phyloP scores from a whole-genome alignment of 352 stramenopile genomes.

The Phytopythium mirpurense region DNA sequence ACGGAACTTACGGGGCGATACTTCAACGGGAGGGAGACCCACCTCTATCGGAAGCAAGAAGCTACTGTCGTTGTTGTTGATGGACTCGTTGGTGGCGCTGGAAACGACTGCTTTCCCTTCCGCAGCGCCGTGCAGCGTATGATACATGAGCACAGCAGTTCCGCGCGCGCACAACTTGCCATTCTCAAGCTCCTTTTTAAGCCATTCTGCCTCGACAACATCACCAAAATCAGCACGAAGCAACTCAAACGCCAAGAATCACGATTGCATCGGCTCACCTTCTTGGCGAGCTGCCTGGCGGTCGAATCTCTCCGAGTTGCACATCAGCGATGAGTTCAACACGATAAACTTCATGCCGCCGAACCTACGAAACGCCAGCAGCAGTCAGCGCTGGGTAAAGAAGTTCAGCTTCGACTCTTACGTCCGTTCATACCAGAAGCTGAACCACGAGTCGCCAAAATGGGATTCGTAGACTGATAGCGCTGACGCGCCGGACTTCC shows the following conservation, averaged over 20 bases:
- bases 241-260: not conserved
- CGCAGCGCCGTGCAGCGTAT: slow-evolving; percentile 18
- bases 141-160: slow-evolving; percentile 50
- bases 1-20: not conserved
- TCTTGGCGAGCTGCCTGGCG: slow-evolving; percentile 40
- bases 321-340: slow-evolving; percentile 48
- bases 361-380: slow-evolving; percentile 30
- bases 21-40: slow-evolving; percentile 3
- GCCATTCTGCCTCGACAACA: slow-evolving; percentile 40
- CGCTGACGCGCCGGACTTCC: not conserved
- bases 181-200: slow-evolving; percentile 72
- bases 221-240: not conserved
- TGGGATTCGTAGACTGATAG: slow-evolving; percentile 28
- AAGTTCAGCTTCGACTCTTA: not conserved
- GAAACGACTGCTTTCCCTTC: not conserved
- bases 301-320: slow-evolving; percentile 16
- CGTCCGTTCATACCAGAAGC: slow-evolving; percentile 66
- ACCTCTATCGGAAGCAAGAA: slow-evolving; percentile 18
- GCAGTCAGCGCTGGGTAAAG: not conserved
- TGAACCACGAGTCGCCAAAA: slow-evolving; percentile 70
- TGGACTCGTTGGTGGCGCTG: slow-evolving; percentile 5
- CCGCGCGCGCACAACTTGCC: slow-evolving; percentile 73
- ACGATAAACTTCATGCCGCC: slow-evolving; percentile 80
- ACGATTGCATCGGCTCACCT: slow-evolving; percentile 21
- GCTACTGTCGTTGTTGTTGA: slow-evolving; percentile 8